Evolutionary conservation across 805 yeast species (phyloP), one percentile per base, ranked within the genome.

Genomic region (Saturnispora sanitii): DNA sequence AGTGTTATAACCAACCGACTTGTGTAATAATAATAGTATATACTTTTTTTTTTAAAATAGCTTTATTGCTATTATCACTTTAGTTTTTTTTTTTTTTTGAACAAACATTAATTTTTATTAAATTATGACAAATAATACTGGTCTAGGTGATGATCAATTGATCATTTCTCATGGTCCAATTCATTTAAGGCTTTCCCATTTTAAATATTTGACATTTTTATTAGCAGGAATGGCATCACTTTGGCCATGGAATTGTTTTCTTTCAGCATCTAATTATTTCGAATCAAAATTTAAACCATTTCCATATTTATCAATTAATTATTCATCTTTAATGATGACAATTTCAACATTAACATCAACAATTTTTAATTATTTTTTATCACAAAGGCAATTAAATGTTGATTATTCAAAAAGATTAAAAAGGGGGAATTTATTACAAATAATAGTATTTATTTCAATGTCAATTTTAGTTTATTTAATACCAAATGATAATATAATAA

Each of bases 171-270:
- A 27, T 15, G 33, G 41, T 12, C 39, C 34, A 6, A 3, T 29
- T 20, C 23, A 38, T 5, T 11, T 42, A 16, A 50, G 38, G 6
- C 45, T 61, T 4, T 34, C 50, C 1, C 43, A 49, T 9, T 38
- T 62, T n/a, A 59, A 58, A 35, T 84, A 82, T 53, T 21, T 70
- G 9, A 74, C 90, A 0, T 86, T 81, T 52, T 61, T 77, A 19
- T 50, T 74, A 11, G 69, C 83, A 6, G 96, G 96, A 0, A 68
- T 85, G 12, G 81, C 95, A 1, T 66, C 82, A 17, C 67, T 90
- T 17, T 90, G 97, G 96, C 97, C 97, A 0, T 90, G 97, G 96
- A 92, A 90, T 65, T 78, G 92, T 50, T 80, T 88, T 47, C 61
- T 92, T 8, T 77, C 94, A 1, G 95, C 96, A 0, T 74, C 95